phyloP scores from a whole-genome alignment of 192 early-diverging fungal genomes.

The Backusella liffmaniae region DNA sequence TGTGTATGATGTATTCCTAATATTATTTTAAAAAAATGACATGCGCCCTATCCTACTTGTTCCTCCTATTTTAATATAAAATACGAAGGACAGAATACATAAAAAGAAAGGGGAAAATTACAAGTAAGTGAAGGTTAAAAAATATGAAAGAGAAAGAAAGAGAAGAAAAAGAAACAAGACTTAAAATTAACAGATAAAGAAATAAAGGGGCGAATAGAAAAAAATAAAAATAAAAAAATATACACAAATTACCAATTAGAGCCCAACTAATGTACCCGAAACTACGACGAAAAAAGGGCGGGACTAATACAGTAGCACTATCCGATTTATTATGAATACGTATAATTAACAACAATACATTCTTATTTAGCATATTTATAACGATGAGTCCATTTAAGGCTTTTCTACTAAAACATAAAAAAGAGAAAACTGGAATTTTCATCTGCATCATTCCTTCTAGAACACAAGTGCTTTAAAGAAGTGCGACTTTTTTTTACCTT shows the following conservation, averaged over 20 bases:
- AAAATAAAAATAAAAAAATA: conserved; percentile 2
- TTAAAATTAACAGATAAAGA: conserved; percentile 1
- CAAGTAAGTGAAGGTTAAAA: not conserved
- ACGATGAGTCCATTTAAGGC: not conserved
- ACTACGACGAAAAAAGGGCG: conserved; percentile 1
- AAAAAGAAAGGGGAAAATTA: not conserved
- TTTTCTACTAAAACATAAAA: not conserved
- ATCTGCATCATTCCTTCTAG: not conserved
- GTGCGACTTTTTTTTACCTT: not conserved
- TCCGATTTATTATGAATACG: too few species aligned
- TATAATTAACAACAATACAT: not conserved
- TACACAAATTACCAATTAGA: conserved; percentile 18
- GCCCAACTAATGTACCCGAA: conserved; percentile 18
- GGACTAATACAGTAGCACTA: conserved; percentile 6
- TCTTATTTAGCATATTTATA: not conserved
- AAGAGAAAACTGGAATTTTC: not conserved
- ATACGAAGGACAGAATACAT: not conserved
- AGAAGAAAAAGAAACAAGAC: not conserved
- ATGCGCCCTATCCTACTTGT: not conserved
- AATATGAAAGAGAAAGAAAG: not conserved
- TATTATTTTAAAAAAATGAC: not conserved
- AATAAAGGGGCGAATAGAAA: conserved; percentile 5
- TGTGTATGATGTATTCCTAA: not conserved
- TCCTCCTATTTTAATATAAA: not conserved
- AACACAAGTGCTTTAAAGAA: not conserved